Base-by-base conservation (phyloP, 768 basidiomycete genomes). In the Mycena vitilis region DNA sequence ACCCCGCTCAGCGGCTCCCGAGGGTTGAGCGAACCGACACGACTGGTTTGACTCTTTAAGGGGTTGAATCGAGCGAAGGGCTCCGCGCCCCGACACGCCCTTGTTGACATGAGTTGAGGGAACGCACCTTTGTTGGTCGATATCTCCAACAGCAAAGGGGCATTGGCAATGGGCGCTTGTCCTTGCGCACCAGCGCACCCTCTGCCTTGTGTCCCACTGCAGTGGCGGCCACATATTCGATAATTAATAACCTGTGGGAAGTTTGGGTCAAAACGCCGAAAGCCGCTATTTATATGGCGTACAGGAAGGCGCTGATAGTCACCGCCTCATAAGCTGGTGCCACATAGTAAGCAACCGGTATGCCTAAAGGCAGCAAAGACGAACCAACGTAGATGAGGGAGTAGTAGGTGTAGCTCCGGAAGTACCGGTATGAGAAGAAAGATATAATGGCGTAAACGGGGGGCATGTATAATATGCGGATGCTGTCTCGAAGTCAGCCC, bases 281-380 rank as follows among this genome's bases (percentile, higher is more conserved):
- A 38, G 51, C 2, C 18, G 22, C 55, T 9, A 63, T 15, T 36
- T 42, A 4, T 42, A 4, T 10, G 62, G 37, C 91, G 9, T 64
- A 94, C 92, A 98, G 78, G 82, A 97, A 98, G 16, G 96, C 96
- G 75, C 92, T 94, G 52, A 95, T 77, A 0, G 93, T 94, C 61
- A 95, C 79, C 4, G 94, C 92, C 83, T 93, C 91, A 71, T 93
- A 93, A 6, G 85, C 92, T 93, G 16, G 9, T 20, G 30, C 23
- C 54, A 4, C 72, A 22, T 13, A 34, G 58, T n/a, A 53, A 40
- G 13, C 23, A 25, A 47, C 54, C 12, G 25, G 65, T 12, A 25
- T 25, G 37, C 2, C 5, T 44, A 42, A 13, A 22, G 34, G 25
- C 13, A 4, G 10, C 18, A 20, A 54, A 1, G 23, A 73, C 80